phyloP scores from a whole-genome alignment of 2,329 filamentous ascomycete genomes.

The Trichoderma brevicompactum region DNA sequence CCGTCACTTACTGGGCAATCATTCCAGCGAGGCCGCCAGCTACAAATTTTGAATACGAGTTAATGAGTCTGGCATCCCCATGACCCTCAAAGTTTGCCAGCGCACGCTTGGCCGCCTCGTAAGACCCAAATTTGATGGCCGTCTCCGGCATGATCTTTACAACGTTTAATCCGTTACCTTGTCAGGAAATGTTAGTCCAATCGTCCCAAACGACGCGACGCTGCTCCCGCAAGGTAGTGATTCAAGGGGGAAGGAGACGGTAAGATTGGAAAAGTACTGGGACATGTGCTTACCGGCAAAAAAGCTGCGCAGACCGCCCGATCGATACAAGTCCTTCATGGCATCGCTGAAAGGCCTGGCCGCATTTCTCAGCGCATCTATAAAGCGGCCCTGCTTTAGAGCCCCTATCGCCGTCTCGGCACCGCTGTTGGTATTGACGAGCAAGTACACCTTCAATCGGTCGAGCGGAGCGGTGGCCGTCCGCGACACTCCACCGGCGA shows the following conservation, averaged over 20 bases:
- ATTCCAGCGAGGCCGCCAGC: conserved; percentile 92
- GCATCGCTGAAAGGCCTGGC: conserved; percentile 73
- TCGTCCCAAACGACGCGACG: background rate
- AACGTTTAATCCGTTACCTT: conserved; percentile 95
- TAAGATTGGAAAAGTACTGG: background rate
- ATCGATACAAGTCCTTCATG: conserved; percentile 77
- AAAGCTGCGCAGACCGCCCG: conserved; percentile 84
- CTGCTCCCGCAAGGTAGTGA: background rate
- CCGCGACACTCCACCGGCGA: conserved; percentile 91
- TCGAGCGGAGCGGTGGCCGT: conserved; percentile 96
- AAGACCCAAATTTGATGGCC: conserved; percentile 96
- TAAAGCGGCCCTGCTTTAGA: conserved; percentile 69
- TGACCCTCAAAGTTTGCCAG: conserved; percentile 89
- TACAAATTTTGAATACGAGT: conserved; percentile 83
- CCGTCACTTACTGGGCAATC: conserved; percentile 72
- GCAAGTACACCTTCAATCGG: conserved; percentile 94
- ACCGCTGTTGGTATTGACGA: conserved; percentile 73
- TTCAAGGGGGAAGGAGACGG: background rate
- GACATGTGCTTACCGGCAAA: conserved; percentile 74
- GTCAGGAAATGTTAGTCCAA: background rate
- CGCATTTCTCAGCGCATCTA: conserved; percentile 67
- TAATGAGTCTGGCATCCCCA: conserved; percentile 76
- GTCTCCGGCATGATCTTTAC: conserved; percentile 99
- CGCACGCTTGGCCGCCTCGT: conserved; percentile 89
- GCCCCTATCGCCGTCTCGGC: conserved; percentile 64